Evolutionary conservation across 768 basidiomycete species (phyloP).

Genomic region (Russula dissimulans): DNA sequence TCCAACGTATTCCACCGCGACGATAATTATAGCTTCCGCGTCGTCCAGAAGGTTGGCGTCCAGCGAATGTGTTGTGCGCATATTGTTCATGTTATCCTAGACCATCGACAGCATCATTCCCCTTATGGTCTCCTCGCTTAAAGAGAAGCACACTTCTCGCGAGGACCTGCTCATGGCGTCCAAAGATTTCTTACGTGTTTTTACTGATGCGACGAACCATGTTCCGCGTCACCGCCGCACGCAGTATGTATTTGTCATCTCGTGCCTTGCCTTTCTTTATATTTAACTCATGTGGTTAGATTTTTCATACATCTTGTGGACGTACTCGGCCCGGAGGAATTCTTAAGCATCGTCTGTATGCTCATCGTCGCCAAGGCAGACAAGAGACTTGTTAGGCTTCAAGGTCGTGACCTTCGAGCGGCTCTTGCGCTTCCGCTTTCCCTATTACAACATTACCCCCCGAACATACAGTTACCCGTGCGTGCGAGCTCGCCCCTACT

Average conservation of each 20-base stretch:
- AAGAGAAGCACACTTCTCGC: conserved; percentile 40
- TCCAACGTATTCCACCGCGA: conserved; percentile 97
- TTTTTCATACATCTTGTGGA: conserved; percentile 87
- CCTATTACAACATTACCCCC: conserved; percentile 47
- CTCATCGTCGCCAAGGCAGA: conserved; percentile 73
- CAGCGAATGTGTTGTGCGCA: neutral
- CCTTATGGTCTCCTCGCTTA: conserved; percentile 78
- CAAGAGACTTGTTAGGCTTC: conserved; percentile 58
- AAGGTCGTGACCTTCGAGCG: conserved; percentile 45
- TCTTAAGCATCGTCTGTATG: conserved; percentile 75
- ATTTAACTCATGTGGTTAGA: conserved; percentile 30
- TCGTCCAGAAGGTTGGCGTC: conserved; percentile 73
- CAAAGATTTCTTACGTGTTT: conserved; percentile 78
- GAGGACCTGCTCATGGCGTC: conserved; percentile 61
- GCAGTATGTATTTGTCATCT: conserved; percentile 43
- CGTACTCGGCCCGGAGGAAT: conserved; percentile 70
- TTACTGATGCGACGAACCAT: conserved; percentile 87
- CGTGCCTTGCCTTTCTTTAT: neutral
- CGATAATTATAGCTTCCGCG: conserved; percentile 89
- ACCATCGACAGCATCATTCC: conserved; percentile 92
- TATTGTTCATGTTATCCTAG: conserved; percentile 30
- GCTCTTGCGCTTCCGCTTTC: conserved; percentile 60
- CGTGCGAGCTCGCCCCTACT: conserved; percentile 19
- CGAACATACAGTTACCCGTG: conserved; percentile 45
- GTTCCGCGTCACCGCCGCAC: conserved; percentile 89